Base-by-base conservation (phyloP, 805 yeast species). In the Hanseniaspora lachancei region DNA sequence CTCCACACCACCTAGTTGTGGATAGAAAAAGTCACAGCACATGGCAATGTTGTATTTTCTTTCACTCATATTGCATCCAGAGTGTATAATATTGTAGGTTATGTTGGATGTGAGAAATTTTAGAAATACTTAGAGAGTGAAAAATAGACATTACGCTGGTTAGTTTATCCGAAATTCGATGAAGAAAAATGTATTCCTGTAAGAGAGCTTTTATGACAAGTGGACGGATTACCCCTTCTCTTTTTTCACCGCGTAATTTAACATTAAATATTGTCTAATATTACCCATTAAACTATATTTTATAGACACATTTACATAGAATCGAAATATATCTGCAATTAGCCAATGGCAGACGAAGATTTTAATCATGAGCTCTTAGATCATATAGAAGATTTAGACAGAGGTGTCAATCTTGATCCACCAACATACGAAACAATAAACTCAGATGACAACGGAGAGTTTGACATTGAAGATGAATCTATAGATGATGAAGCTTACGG, bases 1-100 rank as follows among this genome's bases (percentile, higher is more conserved):
- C 67, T 93, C 99, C 1, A 93, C 95, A 10, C 99, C 99, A 3
- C 99, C 99, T 0, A 97, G 84, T 66, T 93, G 98, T 12, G 99
- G 99, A 70, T 86, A 93, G 78, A 93, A 93, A 74, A 89, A 93
- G 69, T 93, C 99, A 46, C 95, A 86, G 4, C 89, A 86, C 96
- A 93, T 89, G 8, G 77, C 75, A 54, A 66, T 63, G n/a, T 62
- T 64, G 46, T 47, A 54, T 36, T 32, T 54, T 36, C 36, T 42
- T 18, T 34, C 21, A 41, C 23, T 32, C 35, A 40, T 36, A 12
- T 23, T 23, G 15, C 35, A 32, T 32, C 15, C 5, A 32, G 35
- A 12, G 35, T 32, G 10, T 6, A 12, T 32, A 12, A 12, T 4
- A 12, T 7, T 32, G 2, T 32, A 12, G 35, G 35, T 13, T 32